phyloP scores from a whole-genome alignment of 2,329 filamentous ascomycete species.

The Phyllosticta ampelicida region DNA sequence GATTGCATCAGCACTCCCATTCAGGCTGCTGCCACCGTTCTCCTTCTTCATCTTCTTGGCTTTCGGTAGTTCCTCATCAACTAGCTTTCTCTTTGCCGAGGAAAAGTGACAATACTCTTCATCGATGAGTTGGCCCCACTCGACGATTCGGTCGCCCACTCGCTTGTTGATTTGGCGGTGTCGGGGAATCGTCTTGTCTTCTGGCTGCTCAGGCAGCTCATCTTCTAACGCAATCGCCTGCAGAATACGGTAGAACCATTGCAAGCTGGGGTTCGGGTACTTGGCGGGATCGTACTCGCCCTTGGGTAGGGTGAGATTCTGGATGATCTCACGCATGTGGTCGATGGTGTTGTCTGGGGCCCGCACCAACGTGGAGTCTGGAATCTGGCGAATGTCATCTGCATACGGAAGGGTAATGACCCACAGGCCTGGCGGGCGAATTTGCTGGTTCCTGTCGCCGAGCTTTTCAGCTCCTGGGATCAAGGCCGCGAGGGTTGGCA shows the following conservation, averaged over 20 bases:
- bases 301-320: conserved; percentile 81
- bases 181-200: conserved; percentile 75
- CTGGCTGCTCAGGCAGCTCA: conserved; percentile 62
- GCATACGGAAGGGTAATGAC: conserved; percentile 78
- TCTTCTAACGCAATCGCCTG: conserved; percentile 88
- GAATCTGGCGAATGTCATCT: conserved; percentile 72
- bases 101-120: conserved; percentile 38
- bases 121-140: conserved; percentile 63
- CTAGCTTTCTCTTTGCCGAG: conserved; percentile 26
- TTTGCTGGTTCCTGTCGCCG: conserved; percentile 54
- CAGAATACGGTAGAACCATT: conserved; percentile 95
- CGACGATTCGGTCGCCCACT: conserved; percentile 64
- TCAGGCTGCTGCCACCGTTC: conserved; percentile 12
- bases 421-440: conserved; percentile 77
- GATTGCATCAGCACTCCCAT: background rate
- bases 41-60: conserved; percentile 38
- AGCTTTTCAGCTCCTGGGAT: conserved; percentile 60
- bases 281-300: conserved; percentile 72
- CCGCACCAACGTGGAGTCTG: conserved; percentile 42
- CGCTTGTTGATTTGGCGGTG: conserved; percentile 84
- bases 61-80: conserved; percentile 13
- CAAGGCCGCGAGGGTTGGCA: conserved; percentile 69
- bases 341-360: conserved; percentile 62
- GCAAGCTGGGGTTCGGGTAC: conserved; percentile 80
- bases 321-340: conserved; percentile 69